Percentiles rank a stretch among this genome's conserved stretches.
These are phyloP conservation scores for Moesziomyces parantarcticus DNA, from an alignment of 1,284 basidiomycete species.

Conservation along the genomic window DNA sequence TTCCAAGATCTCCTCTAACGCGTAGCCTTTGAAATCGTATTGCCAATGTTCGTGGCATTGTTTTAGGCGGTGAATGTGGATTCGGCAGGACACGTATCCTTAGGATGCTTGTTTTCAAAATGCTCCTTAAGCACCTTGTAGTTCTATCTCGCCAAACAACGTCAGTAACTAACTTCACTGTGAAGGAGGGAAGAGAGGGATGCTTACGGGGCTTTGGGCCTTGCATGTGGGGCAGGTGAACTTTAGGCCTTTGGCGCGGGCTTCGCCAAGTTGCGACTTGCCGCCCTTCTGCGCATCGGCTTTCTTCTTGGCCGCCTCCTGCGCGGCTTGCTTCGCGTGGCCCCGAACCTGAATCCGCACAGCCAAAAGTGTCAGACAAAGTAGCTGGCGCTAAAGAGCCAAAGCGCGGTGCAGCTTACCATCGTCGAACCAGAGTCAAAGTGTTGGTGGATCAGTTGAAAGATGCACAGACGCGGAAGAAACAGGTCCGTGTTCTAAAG, in stretches of 20 bases:
- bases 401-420: not conserved
- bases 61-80: constrained; percentile 17
- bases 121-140: constrained; percentile 41
- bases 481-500: not conserved
- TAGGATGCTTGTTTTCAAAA: constrained; percentile 43
- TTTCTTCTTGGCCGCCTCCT: constrained; percentile 39
- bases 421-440: too few species aligned
- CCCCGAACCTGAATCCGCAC: constrained; percentile 23
- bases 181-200: not conserved
- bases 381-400: not conserved
- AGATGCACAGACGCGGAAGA: too few species aligned
- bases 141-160: constrained; percentile 6
- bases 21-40: not conserved
- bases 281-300: constrained; percentile 17
- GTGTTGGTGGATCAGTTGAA: too few species aligned
- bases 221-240: constrained; percentile 42
- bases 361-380: not conserved
- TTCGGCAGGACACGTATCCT: constrained; percentile 27
- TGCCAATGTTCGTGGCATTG: not conserved
- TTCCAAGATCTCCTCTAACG: constrained; percentile 7
- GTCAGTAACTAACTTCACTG: not conserved
- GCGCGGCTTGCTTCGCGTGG: constrained; percentile 33
- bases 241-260: constrained; percentile 30
- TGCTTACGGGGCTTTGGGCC: constrained; percentile 37
- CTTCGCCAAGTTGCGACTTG: constrained; percentile 40